These are phyloP conservation scores for Plasmodium coatneyi DNA, from an alignment of 169 alveolate species.

Conservation along the genomic window DNA sequence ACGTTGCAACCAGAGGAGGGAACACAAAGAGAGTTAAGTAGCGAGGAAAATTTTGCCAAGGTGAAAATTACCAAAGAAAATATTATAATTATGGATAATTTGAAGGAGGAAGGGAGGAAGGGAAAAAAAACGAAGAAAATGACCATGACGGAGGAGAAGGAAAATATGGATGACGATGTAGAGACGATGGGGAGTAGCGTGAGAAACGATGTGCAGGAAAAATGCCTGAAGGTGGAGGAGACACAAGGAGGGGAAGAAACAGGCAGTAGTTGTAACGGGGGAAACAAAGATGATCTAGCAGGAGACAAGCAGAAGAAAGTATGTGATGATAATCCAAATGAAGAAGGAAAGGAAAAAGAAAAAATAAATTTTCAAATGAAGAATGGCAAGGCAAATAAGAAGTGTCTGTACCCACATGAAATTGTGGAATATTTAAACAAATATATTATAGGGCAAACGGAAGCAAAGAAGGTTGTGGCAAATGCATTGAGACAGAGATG, in stretches of 20 bases:
- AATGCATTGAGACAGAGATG: constrained; percentile 85
- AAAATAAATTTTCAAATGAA: constrained; percentile 18
- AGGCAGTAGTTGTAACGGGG: neutral
- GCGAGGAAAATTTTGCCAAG: constrained; percentile 21
- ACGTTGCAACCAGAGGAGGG: neutral
- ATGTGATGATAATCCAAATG: neutral
- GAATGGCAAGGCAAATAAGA: constrained; percentile 5
- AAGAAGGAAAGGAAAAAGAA: neutral
- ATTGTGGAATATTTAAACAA: constrained; percentile 81
- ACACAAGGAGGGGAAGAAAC: neutral
- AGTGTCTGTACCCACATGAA: constrained; percentile 76
- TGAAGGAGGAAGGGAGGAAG: constrained; percentile 4
- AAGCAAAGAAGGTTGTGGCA: constrained; percentile 90
- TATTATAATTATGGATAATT: constrained; percentile 24
- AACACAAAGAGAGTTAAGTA: neutral
- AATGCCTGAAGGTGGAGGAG: neutral
- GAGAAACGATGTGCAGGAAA: neutral
- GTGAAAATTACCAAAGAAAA: constrained; percentile 62
- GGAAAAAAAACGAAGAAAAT: constrained; percentile 2
- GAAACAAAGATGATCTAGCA: neutral
- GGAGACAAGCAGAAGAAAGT: neutral
- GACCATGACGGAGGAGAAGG: constrained; percentile 4
- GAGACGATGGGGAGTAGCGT: neutral
- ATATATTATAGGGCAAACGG: constrained; percentile 87
- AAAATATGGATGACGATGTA: neutral